A percentile compares a stretch with the other conserved stretches of the same genome.
Evolutionary conservation across 768 basidiomycete species (phyloP).

Genomic region (Suillus placidus): DNA sequence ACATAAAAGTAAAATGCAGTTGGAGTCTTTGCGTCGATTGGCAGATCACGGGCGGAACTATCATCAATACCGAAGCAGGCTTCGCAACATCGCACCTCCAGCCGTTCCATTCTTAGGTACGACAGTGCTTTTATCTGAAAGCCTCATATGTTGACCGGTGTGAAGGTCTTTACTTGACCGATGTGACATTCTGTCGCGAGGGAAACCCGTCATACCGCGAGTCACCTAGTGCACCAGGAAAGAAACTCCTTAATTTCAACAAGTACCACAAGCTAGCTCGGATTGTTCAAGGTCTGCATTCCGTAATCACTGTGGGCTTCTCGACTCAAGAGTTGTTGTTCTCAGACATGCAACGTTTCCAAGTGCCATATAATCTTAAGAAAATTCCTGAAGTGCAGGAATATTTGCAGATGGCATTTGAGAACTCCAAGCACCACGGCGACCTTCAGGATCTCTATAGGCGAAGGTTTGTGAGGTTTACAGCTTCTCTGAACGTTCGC

Average conservation of each 20-base stretch:
- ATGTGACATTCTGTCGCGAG: conserved; percentile 94
- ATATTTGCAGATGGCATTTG: conserved; percentile 73
- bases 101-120: conserved; percentile 94
- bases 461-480: conserved; percentile 59
- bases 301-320: neutral
- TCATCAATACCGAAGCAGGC: conserved; percentile 84
- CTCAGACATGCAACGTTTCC: conserved; percentile 90
- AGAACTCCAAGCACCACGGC: conserved; percentile 74
- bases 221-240: conserved; percentile 72
- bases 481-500: neutral
- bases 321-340: conserved; percentile 12
- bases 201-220: conserved; percentile 87
- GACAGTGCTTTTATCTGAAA: conserved; percentile 17
- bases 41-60: conserved; percentile 93
- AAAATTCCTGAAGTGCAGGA: conserved; percentile 88
- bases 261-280: conserved; percentile 91
- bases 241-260: conserved; percentile 92
- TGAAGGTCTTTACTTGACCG: conserved; percentile 82
- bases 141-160: conserved; percentile 5
- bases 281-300: conserved; percentile 71
- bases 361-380: conserved; percentile 82
- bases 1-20: conserved; percentile 78
- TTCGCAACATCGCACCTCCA: conserved; percentile 88
- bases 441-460: conserved; percentile 86
- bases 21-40: conserved; percentile 80